Evolutionary conservation across 306 rosid genomes (phyloP), one percentile per base, ranked within the genome.

Genomic region (Vigna angularis): DNA sequence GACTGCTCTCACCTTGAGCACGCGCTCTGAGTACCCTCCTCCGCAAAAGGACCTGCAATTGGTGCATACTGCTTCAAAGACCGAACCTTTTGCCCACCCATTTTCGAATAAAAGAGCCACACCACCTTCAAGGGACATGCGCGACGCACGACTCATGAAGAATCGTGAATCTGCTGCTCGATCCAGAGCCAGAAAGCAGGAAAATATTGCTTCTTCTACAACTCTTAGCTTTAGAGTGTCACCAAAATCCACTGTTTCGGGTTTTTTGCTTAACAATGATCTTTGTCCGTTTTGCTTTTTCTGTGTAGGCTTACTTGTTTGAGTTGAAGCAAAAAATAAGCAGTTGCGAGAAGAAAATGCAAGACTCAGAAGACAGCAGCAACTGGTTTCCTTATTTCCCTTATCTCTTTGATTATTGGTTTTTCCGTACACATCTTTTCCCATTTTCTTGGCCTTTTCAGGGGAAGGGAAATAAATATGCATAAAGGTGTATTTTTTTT

Each of bases 181-280:
- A 79, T 90, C 95, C 3, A 84, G 97, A 66, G 93, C 97, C 15
- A 74, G 97, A 78, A 92, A 86, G 32, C 97, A 90, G 97, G 97
- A 59, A 79, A 34, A 4, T 17, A 28, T 57, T 52, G 38, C 12
- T 51, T 72, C 36, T 24, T 75, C 47, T 42, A 14, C 22, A 14
- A 15, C 3, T 30, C 57, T 17, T 17, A 5, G 34, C 5, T n/a
- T 52, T 53, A 53, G 10, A 52, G 59, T 9, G 26, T 5, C 4
- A 53, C 59, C 4, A 9, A 7, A 18, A 53, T 53, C 8, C 6
- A 55, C 1, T 1, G 30, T 20, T 20, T 55, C 15, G 30, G 14
- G 24, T 55, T 55, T 10, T 9, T 22, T 56, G 50, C 50, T 9
- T 55, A 18, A n/a, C 3, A 5, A 40, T 40, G 45, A 40, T 40